A percentile compares a stretch with the other conserved stretches of the same genome.
phyloP scores from a whole-genome alignment of 1,284 basidiomycete genomes.

The Anthracocystis panici-leucophaei region DNA sequence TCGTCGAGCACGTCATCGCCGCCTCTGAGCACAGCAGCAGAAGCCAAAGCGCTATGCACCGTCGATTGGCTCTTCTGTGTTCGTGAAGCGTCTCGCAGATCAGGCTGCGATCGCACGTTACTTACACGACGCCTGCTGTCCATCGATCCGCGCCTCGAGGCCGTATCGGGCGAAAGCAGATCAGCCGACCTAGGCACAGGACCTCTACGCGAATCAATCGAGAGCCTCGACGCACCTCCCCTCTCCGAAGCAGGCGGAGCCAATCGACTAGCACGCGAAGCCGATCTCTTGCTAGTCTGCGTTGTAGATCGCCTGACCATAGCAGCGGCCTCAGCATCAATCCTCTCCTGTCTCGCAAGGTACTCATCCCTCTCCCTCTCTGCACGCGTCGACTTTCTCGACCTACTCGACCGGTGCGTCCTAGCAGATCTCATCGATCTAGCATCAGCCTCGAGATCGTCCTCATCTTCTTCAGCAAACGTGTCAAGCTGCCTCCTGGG shows the following conservation, averaged over 20 bases:
- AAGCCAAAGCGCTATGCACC: conserved; percentile 28
- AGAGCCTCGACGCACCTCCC: conserved; percentile 6
- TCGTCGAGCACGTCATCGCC: conserved; percentile 7
- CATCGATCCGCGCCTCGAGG: conserved; percentile 29
- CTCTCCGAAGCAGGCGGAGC: conserved; percentile 23
- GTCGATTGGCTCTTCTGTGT: conserved; percentile 3
- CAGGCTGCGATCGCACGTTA: conserved; percentile 26
- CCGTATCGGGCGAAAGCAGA: conserved; percentile 18
- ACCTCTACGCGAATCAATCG: conserved; percentile 23
- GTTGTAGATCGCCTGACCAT: conserved; percentile 3
- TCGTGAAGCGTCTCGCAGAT: conserved; percentile 9
- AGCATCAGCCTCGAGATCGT: conserved; percentile 27
- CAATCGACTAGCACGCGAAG: conserved; percentile 18
- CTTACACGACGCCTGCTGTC: conserved; percentile 22
- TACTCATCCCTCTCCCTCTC: conserved; percentile 47
- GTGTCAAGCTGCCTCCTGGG: conserved; percentile 36
- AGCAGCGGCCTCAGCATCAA: conserved; percentile 12
- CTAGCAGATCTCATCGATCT: conserved; percentile 25
- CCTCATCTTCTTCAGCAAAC: conserved; percentile 44
- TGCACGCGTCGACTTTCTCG: conserved; percentile 36
- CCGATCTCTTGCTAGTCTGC: conserved; percentile 11
- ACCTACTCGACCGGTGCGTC: conserved; percentile 19
- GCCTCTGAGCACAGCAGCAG: conserved; percentile 9
- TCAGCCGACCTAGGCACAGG: conserved; percentile 1
- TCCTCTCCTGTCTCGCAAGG: conserved; percentile 31